A percentile compares a stretch with the other conserved stretches of the same genome.
These are phyloP conservation scores for Chenopodium suecicum DNA, from an alignment of 148 eudicot genomes.

Conservation along the genomic window DNA sequence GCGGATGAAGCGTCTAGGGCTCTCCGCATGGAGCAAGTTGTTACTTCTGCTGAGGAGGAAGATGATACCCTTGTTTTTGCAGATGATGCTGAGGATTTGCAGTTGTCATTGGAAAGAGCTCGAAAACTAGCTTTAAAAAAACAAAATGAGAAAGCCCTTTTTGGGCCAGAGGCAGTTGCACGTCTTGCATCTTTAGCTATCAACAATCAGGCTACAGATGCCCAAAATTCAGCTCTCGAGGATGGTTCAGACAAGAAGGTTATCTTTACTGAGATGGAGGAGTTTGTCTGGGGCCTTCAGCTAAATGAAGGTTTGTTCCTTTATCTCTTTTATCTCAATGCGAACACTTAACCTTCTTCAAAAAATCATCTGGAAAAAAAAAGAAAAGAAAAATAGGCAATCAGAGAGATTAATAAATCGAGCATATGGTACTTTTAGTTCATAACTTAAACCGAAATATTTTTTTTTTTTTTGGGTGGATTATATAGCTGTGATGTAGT, in stretches of 20 bases:
- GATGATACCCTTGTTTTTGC: constrained; percentile 54
- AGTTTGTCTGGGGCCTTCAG: constrained; percentile 97
- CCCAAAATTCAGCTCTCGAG: constrained; percentile 39
- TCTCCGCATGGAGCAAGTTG: constrained; percentile 50
- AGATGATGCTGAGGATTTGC: constrained; percentile 88
- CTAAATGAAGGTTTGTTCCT: constrained; percentile 73
- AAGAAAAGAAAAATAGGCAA: neutral
- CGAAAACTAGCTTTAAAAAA: constrained; percentile 82
- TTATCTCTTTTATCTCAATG: neutral
- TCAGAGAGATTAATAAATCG: neutral
- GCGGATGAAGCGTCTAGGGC: constrained; percentile 95
- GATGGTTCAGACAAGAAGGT: constrained; percentile 76
- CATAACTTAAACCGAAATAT: neutral
- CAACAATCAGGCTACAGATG: constrained; percentile 42
- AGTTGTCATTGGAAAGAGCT: constrained; percentile 73
- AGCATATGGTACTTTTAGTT: too few species aligned
- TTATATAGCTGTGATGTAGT: neutral
- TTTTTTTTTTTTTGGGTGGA: neutral
- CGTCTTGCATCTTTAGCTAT: constrained; percentile 50
- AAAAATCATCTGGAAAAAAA: neutral
- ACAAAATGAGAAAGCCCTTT: constrained; percentile 41
- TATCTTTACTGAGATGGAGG: constrained; percentile 98
- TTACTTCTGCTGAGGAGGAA: constrained; percentile 38
- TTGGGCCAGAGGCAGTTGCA: constrained; percentile 67
- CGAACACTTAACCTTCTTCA: neutral